phyloP scores from a whole-genome alignment of 371 early-diverging fungal genomes.

The Nematocida sp. region DNA sequence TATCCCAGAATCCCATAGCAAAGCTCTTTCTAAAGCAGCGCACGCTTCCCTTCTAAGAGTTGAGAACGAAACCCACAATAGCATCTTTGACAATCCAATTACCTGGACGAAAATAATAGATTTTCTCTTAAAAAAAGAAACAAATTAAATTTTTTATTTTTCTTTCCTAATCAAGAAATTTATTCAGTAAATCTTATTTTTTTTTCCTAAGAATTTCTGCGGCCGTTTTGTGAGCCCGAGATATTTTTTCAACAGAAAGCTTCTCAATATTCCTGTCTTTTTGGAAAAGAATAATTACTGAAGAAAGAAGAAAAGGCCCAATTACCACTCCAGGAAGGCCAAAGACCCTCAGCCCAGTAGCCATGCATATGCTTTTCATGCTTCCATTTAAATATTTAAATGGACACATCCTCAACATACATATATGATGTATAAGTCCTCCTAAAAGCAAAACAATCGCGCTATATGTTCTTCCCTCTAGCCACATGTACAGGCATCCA shows the following conservation, averaged over 20 bases:
- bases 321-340: constrained; percentile 27
- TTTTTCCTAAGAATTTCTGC: constrained; percentile 39
- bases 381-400: neutral
- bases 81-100: constrained; percentile 26
- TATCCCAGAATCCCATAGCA: constrained; percentile 43
- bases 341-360: constrained; percentile 30
- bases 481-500: neutral
- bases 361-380: constrained; percentile 1
- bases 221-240: neutral
- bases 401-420: neutral
- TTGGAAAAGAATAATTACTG: neutral
- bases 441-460: neutral
- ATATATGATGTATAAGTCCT: neutral
- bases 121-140: constrained; percentile 8
- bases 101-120: constrained; percentile 20
- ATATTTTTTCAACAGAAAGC: too few species aligned
- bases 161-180: neutral
- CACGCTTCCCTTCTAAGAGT: constrained; percentile 25
- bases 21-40: constrained; percentile 23
- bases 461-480: too few species aligned
- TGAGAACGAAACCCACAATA: constrained; percentile 37
- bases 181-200: constrained; percentile 7
- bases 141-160: neutral
- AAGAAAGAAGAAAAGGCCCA: constrained; percentile 30
- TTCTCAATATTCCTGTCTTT: too few species aligned